Base-by-base conservation (phyloP, 177 flowering plant species). In the Vitis hybrid region DNA sequence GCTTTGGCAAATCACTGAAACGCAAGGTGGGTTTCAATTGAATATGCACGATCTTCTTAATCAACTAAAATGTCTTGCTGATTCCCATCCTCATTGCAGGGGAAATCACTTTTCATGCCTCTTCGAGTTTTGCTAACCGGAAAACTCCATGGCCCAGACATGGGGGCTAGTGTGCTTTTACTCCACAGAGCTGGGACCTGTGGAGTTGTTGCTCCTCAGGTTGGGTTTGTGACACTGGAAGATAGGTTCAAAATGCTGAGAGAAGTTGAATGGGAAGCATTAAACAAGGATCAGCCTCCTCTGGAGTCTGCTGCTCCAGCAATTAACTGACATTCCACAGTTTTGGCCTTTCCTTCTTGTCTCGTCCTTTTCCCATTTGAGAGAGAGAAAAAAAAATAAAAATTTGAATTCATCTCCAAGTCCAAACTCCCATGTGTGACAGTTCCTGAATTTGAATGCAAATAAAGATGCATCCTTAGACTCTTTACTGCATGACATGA, bases 71-170 rank as follows among this genome's bases (percentile, higher is more conserved):
- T 53, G 56, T 13, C 18, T 1, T 15, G 45, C 19, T 20, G 52
- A 18, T 20, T 16, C 10, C 16, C 34, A 11, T 54, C 14, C 12
- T 59, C 29, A 19, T 74, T 49, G 50, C 90, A 93, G 99, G 99
- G 99, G 48, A 95, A 93, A 81, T 87, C 90, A 68, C 90, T 95
- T 39, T 93, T 93, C 84, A 88, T 95, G 98, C 99, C 98, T 5
- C 88, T 95, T 13, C 82, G 98, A 61, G 89, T 93, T 58, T 71
- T 93, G 82, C 84, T 93, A 59, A 93, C 99, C 1, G 99, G 99
- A 68, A 93, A 88, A 75, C 92, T 95, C 18, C 98, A 95, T 70
- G 99, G 99, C 22, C 99, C 99, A 29, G 98, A 90, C 57, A 91
- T 93, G 85, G 93, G 85, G 5, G 63, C 84, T 2, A 79, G 85